Evolutionary conservation across 305 asterid species (phyloP).

Genomic region (Rubia peregrina): DNA sequence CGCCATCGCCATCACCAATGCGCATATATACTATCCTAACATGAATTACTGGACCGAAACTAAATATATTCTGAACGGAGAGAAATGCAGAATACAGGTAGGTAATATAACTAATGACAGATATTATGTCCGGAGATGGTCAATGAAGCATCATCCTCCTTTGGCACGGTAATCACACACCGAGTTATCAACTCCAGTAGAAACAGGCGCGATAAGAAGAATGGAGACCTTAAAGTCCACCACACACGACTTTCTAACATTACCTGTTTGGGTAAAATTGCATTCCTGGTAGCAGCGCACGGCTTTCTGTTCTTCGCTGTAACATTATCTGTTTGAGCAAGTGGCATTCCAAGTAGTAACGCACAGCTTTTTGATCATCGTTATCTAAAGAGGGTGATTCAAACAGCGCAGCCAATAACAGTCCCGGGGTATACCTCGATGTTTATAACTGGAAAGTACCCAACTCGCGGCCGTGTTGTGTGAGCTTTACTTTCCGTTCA

Average conservation of each 20-base stretch:
- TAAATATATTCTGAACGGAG: not conserved
- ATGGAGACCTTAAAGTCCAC: not conserved
- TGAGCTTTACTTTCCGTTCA: slow-evolving; percentile 64
- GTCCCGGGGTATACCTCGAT: not conserved
- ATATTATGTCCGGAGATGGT: not conserved
- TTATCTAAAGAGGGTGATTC: not conserved
- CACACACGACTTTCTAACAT: not conserved
- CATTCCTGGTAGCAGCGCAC: too few species aligned
- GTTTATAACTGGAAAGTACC: slow-evolving; percentile 71
- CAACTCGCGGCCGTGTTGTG: slow-evolving; percentile 65
- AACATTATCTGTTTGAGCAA: not conserved
- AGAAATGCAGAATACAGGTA: not conserved
- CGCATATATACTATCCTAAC: not conserved
- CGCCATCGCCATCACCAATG: not conserved
- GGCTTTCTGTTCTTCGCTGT: not conserved
- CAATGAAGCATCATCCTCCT: not conserved
- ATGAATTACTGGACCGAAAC: not conserved
- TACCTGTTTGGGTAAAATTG: too few species aligned
- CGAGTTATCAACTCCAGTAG: not conserved
- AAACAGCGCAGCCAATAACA: not conserved
- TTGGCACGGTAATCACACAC: not conserved
- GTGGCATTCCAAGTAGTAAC: not conserved
- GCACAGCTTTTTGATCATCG: not conserved
- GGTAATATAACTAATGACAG: not conserved
- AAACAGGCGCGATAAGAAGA: too few species aligned